Conservation (phyloP, 2,329 filamentous ascomycete species). For the Aureobasidium sp. region DNA sequence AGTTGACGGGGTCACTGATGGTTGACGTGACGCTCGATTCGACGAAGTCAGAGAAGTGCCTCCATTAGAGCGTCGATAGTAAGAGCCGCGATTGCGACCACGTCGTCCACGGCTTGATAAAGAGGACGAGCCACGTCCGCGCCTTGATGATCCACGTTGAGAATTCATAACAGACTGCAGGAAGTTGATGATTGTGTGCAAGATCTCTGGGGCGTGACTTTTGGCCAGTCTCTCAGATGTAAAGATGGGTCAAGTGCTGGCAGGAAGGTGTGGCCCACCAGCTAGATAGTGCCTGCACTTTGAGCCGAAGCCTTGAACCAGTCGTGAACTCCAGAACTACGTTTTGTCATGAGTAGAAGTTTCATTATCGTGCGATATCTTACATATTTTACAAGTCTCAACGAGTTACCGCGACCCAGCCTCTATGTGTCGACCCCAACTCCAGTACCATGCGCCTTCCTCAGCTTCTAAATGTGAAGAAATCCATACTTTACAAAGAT, state of each 20-base stretch:
- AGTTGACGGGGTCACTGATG: background rate
- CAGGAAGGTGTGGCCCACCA: no score
- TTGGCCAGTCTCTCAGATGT: no score
- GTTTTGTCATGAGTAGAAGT: background rate
- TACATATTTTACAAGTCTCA: slow-evolving; percentile 9
- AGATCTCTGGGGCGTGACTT: no score
- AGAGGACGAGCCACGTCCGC: background rate
- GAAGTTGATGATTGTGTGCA: background rate
- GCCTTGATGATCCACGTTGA: background rate
- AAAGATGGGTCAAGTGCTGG: no score
- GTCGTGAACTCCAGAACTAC: background rate
- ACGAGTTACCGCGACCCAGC: background rate
- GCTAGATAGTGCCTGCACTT: no score
- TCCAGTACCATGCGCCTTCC: background rate
- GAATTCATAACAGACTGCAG: background rate
- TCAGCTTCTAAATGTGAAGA: background rate
- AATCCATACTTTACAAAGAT: background rate
- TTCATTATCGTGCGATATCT: background rate
- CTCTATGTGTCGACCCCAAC: background rate
- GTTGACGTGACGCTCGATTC: background rate
- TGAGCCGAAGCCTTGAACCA: no score
- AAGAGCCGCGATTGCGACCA: background rate
- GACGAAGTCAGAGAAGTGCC: background rate
- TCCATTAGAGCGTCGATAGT: background rate
- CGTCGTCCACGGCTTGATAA: slow-evolving; percentile 1